Evolutionary conservation across 305 asterid genomes (phyloP), one percentile per base, ranked within the genome.

Genomic region (Solanum aculeatissimum): DNA sequence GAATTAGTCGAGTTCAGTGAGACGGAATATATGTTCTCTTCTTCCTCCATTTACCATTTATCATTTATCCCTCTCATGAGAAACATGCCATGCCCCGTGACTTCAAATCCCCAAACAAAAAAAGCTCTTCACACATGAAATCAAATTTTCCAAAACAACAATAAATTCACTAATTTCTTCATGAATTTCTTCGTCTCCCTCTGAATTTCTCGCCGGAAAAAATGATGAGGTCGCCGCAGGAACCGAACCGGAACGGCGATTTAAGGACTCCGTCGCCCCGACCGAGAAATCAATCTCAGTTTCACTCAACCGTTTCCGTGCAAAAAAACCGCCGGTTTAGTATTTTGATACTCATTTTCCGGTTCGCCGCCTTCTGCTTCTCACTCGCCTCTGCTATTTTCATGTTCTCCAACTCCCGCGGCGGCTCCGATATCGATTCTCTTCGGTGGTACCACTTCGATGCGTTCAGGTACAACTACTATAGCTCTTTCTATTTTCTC

Each of bases 361-460:
- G 93, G 49, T 85, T 88, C 75, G 85, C 88, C 6, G 60, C 93
- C 19, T 87, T 91, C 15, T 91, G 93, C 89, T 91, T 88, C 89
- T 82, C 92, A 45, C 85, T 91, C 9, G 91, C 93, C 43, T 87
- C 93, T 49, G 90, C 92, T 19, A 77, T 91, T 70, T 91, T 91
- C 45, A 88, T 89, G 93, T 79, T 86, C 18, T 23, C 91, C 10
- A 89, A 86, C n/a, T 86, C 89, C 58, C 87, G 82, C n/a, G 88
- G 84, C 25, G 60, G 25, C 25, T 85, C 85, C 0, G 63, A 10
- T 27, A 82, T 82, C 2, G 62, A 29, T 47, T 47, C 42, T 25
- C 89, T 89, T 38, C 62, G 83, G 57, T 90, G 93, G 93, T 49
- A 43, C 35, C 87, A 90, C 80, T 90, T 85, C 75, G 86, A 89